These are phyloP conservation scores for Mycosphaerella arachidis DNA, from an alignment of 2,329 filamentous ascomycete genomes.

Conservation along the genomic window DNA sequence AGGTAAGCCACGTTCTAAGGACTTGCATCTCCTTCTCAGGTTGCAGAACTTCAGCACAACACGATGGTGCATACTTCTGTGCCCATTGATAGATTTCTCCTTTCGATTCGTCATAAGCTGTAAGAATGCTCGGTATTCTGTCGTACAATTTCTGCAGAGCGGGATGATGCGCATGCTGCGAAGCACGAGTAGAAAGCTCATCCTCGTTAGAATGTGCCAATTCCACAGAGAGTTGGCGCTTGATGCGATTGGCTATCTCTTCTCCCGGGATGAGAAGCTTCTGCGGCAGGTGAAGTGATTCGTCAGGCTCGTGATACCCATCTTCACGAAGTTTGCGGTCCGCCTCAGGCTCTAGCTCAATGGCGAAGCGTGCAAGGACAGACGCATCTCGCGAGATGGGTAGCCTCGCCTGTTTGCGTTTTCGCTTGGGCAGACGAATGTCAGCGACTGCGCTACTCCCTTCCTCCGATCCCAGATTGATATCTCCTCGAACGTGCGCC, in stretches of 20 bases:
- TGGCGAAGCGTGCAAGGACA: constrained; percentile 19
- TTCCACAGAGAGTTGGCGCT: constrained; percentile 26
- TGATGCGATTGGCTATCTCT: constrained; percentile 37
- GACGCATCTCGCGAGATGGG: constrained; percentile 26
- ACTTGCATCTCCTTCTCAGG: constrained; percentile 63
- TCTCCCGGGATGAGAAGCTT: constrained; percentile 31
- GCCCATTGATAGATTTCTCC: constrained; percentile 73
- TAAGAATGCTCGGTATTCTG: constrained; percentile 58
- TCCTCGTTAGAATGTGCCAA: constrained; percentile 11
- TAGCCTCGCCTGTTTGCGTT: constrained; percentile 30
- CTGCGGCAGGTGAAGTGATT: constrained; percentile 26
- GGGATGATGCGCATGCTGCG: constrained; percentile 45
- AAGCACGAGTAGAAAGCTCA: constrained; percentile 12
- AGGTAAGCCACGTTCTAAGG: constrained; percentile 75
- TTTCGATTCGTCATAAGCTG: constrained; percentile 72
- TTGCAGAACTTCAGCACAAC: constrained; percentile 70
- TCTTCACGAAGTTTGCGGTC: constrained; percentile 23
- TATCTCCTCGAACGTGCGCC: constrained; percentile 56
- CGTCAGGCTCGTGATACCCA: constrained; percentile 33
- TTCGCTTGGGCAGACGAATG: constrained; percentile 28
- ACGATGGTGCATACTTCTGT: constrained; percentile 76
- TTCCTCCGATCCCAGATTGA: neutral
- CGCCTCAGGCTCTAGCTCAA: constrained; percentile 19
- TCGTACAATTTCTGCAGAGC: constrained; percentile 57
- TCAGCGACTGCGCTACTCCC: neutral